Evolutionary conservation across 164 flowering plant species (phyloP), one percentile per base, ranked within the genome.

Genomic region (Echeveria elegans): DNA sequence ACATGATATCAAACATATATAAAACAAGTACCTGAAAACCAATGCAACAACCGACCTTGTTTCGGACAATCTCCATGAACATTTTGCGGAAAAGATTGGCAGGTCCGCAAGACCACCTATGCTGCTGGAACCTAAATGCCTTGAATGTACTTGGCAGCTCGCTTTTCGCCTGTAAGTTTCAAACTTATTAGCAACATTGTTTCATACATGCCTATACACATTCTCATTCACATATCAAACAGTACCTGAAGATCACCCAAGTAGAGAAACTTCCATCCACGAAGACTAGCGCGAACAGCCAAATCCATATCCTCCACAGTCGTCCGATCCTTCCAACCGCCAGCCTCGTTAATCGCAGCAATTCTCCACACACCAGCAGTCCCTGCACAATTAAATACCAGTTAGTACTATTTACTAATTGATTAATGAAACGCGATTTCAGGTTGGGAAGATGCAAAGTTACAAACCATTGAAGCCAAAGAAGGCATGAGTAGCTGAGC

Each of bases 221-320:
- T n/a, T n/a, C n/a, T 34, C 37, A 34, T n/a, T n/a, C 37, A 34
- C 37, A 34, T n/a, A n/a, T 34, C 7, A 34, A 34, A 34, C 3
- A 34, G 37, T 34, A 56, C 61, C 32, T 87, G 81, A 21, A 93
- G 88, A 60, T 80, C 85, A 59, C 96, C 96, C 26, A 90, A 77
- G 74, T 90, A 93, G 1, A 93, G 75, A 53, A 93, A 93, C 69
- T 90, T 93, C 98, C 98, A 93, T 29, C 97, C 98, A 65, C 81
- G 78, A 64, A 93, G 98, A 77, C 97, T 84, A 24, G 96, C 89
- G 36, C 98, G 82, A 45, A 93, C 96, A 1, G 98, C 97, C 68
- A 93, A 84, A 72, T 93, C 98, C 98, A 93, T 93, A 70, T 93
- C 98, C 77, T 93, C 98, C 21, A 93, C 98, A 0, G 98, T 93